Conservation (phyloP, 306 rosid genomes). For the Lotus japonicus region DNA sequence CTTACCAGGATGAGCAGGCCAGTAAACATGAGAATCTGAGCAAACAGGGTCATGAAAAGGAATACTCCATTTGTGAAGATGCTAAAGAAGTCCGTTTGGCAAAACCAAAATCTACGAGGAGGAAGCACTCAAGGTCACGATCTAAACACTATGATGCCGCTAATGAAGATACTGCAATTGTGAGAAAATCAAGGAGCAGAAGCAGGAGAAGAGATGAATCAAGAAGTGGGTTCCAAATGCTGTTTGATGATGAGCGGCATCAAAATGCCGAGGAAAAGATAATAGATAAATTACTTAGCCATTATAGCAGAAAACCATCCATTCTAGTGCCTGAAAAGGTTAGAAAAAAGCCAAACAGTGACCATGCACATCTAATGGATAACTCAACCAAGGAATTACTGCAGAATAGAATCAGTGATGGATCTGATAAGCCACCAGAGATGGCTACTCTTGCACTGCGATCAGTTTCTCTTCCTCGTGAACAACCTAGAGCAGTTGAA, state of each 20-base stretch:
- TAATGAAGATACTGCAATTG: slow-evolving; percentile 36
- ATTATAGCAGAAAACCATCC: slow-evolving; percentile 77
- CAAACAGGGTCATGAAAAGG: slow-evolving; percentile 38
- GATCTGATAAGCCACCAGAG: slow-evolving; percentile 32
- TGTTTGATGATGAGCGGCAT: slow-evolving; percentile 60
- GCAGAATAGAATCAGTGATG: slow-evolving; percentile 33
- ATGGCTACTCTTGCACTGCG: slow-evolving; percentile 36
- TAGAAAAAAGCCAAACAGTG: slow-evolving; percentile 48
- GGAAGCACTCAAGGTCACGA: slow-evolving; percentile 61
- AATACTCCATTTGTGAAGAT: slow-evolving; percentile 23
- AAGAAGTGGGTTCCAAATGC: slow-evolving; percentile 56
- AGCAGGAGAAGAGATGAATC: slow-evolving; percentile 69
- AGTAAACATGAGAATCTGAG: slow-evolving; percentile 24
- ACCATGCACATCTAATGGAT: slow-evolving; percentile 34
- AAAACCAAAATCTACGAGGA: slow-evolving; percentile 64
- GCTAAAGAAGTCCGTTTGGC: slow-evolving; percentile 32
- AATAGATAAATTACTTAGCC: slow-evolving; percentile 73
- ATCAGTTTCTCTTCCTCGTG: slow-evolving; percentile 81
- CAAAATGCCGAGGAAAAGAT: slow-evolving; percentile 63
- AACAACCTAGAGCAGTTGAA: slow-evolving; percentile 36
- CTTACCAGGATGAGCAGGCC: slow-evolving; percentile 43
- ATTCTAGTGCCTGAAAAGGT: slow-evolving; percentile 41
- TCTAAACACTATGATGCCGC: slow-evolving; percentile 35
- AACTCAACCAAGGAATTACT: slow-evolving; percentile 23
- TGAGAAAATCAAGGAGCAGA: slow-evolving; percentile 64